Evolutionary conservation across 805 yeast genomes (phyloP), one percentile per base, ranked within the genome.

Genomic region (Hanseniaspora meyeri): DNA sequence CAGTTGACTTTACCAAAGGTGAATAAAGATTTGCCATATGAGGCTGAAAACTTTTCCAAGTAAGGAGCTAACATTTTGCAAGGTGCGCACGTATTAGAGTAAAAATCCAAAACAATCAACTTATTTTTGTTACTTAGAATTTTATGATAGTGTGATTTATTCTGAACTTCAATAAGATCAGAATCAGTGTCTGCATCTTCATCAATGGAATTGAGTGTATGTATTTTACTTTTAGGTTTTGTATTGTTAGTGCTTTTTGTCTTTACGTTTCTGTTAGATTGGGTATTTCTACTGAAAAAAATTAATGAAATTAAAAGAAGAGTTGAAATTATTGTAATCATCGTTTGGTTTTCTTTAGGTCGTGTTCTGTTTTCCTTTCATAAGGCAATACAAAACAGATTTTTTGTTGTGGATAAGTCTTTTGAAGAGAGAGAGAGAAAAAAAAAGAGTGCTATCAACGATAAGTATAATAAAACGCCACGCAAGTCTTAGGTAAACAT

Each of bases 1-100:
- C 90, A 95, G 67, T 91, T 97, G 56, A 93, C 81, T 78, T 91
- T 89, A 80, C 79, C 77, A 79, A 93, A 91, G 27, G 32, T 43
- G 38, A 29, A 36, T 64, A 77, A 79, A 64, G 84, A 87, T 55
- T 74, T 72, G 32, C 82, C 61, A 79, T 82, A 83, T 66, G 75
- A 73, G 49, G 68, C 68, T 45, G 89, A 75, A 67, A 90, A 83
- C 71, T 85, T 84, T 68, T 90, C 95, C 64, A 91, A 74, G 74
- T 87, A 75, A 64, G 98, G 98, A 57, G 96, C 90, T 73, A 93
- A 85, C 82, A 87, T 87, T 79, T 91, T 93, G 78, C 98, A 91
- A 60, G 98, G 97, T 64, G 97, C 97, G 74, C 98, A 91, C 97
- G 97, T 93, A 60, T 90, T 82, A 65, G 97, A 97, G 68, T 80